These are phyloP conservation scores for Globisporangium iwayamae DNA, from an alignment of 352 stramenopile genomes.

Conservation along the genomic window DNA sequence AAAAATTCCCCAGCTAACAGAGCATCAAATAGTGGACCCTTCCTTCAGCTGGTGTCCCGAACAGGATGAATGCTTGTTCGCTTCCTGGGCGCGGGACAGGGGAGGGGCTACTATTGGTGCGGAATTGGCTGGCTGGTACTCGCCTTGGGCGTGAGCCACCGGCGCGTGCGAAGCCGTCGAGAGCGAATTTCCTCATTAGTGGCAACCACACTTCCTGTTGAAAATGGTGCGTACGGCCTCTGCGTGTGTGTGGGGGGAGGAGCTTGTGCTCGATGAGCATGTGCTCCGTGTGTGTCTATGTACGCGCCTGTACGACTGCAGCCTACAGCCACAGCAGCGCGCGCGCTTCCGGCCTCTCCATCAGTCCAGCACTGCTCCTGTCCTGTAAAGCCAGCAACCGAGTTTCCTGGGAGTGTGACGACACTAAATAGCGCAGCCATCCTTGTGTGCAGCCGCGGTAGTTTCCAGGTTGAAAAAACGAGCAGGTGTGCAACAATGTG, in stretches of 20 bases:
- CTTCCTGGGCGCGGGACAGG: background rate
- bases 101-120: constrained; percentile 13
- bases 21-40: constrained; percentile 1
- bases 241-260: background rate
- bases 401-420: background rate
- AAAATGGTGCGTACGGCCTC: constrained; percentile 21
- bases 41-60: background rate
- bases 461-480: background rate
- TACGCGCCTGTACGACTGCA: background rate
- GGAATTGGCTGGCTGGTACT: constrained; percentile 19
- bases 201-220: constrained; percentile 23
- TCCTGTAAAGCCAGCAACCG: background rate
- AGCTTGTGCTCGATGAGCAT: background rate
- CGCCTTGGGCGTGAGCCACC: constrained; percentile 6
- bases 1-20: background rate
- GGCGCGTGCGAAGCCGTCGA: constrained; percentile 1
- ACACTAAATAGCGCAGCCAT: background rate
- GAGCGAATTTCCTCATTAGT: constrained; percentile 24
- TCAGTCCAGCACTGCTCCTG: background rate
- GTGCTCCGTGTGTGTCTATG: background rate
- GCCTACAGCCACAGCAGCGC: background rate
- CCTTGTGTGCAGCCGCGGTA: background rate
- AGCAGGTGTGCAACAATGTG: background rate
- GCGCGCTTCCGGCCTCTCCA: background rate
- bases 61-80: background rate